Evolutionary conservation across 2,329 filamentous ascomycete genomes (phyloP).

Genomic region (Periconia sp.): DNA sequence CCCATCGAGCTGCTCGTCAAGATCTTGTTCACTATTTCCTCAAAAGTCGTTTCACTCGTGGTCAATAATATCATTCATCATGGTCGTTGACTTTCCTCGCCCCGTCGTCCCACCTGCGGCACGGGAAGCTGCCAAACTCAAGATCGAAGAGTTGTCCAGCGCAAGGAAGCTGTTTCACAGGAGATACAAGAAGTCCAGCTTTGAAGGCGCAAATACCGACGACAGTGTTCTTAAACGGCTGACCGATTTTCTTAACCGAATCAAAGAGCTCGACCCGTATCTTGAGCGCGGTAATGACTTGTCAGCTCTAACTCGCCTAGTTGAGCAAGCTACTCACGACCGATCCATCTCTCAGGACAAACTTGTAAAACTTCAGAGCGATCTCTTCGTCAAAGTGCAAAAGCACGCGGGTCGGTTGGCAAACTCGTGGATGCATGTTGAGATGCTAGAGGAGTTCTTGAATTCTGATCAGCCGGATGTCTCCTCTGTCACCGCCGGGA

Average conservation of each 20-base stretch:
- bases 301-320: constrained; percentile 53
- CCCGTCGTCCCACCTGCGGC: constrained; percentile 21
- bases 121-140: constrained; percentile 36
- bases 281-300: constrained; percentile 37
- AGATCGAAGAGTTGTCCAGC: constrained; percentile 59
- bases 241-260: constrained; percentile 38
- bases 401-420: constrained; percentile 58
- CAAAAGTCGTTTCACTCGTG: too few relatives aligned
- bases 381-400: constrained; percentile 51
- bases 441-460: constrained; percentile 47
- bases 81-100: constrained; percentile 8
- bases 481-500: constrained; percentile 7
- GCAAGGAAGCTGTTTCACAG: constrained; percentile 54
- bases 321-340: constrained; percentile 58
- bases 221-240: constrained; percentile 33
- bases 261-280: constrained; percentile 38
- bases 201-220: constrained; percentile 14
- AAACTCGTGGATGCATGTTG: constrained; percentile 59
- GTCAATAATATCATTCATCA: constrained; percentile 1
- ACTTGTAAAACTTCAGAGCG: constrained; percentile 51
- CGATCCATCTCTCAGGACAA: constrained; percentile 53
- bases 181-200: constrained; percentile 46
- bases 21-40: too few relatives aligned
- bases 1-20: too few relatives aligned
- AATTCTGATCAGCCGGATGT: constrained; percentile 18